These are phyloP conservation scores for Saccharomyces hybrid DNA, from an alignment of 1,139 yeast genomes.

Conservation along the genomic window DNA sequence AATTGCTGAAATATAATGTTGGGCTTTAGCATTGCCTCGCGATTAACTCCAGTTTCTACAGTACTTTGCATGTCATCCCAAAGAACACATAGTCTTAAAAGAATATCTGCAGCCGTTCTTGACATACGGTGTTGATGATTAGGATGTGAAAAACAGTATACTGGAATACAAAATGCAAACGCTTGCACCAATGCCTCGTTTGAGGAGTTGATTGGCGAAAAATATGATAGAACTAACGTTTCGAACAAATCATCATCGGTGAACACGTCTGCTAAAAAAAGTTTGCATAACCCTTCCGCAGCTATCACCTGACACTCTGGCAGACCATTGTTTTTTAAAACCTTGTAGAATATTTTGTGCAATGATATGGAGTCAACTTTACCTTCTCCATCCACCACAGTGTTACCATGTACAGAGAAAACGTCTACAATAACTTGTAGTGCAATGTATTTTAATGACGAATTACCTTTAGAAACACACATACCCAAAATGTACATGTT, in stretches of 20 bases:
- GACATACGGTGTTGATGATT: slow-evolving; percentile 66
- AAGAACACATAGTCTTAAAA: slow-evolving; percentile 42
- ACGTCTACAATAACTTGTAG: slow-evolving; percentile 71
- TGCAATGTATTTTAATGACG: slow-evolving; percentile 46
- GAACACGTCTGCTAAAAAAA: slow-evolving; percentile 70
- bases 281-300: slow-evolving; percentile 81
- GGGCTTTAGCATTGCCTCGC: slow-evolving; percentile 41
- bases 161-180: slow-evolving; percentile 83
- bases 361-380: slow-evolving; percentile 54
- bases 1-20: slow-evolving; percentile 62
- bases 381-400: slow-evolving; percentile 55
- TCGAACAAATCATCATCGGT: slow-evolving; percentile 65
- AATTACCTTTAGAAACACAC: slow-evolving; percentile 56
- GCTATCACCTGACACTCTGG: slow-evolving; percentile 70
- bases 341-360: slow-evolving; percentile 61
- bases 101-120: slow-evolving; percentile 57
- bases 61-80: slow-evolving; percentile 33
- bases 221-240: slow-evolving; percentile 63
- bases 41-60: slow-evolving; percentile 30
- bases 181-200: slow-evolving; percentile 73
- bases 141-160: slow-evolving; percentile 71
- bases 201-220: slow-evolving; percentile 54
- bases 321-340: slow-evolving; percentile 48
- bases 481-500: slow-evolving; percentile 56
- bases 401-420: slow-evolving; percentile 65